Evolutionary conservation across 2,329 filamentous ascomycete genomes (phyloP).

Genomic region (Penicillium glabrum): DNA sequence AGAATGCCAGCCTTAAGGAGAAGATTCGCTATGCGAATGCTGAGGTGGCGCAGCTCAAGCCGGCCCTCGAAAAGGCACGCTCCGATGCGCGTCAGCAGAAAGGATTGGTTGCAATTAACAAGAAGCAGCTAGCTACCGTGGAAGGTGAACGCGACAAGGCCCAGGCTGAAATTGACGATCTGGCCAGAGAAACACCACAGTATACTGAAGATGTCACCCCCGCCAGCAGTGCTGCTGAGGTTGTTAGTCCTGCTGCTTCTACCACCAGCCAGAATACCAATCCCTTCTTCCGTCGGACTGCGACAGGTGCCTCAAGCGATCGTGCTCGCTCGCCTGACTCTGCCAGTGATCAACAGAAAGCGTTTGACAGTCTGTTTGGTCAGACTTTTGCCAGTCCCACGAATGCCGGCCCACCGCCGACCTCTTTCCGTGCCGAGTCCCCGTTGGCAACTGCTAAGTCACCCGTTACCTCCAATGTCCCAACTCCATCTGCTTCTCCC

Average conservation of each 20-base stretch:
- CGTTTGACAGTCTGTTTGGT: slow-evolving; percentile 86
- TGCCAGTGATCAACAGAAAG: slow-evolving; percentile 57
- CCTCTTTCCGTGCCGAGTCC: slow-evolving; percentile 61
- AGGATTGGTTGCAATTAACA: slow-evolving; percentile 95
- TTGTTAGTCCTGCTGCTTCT: slow-evolving; percentile 66
- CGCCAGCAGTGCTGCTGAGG: slow-evolving; percentile 45
- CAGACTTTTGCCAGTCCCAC: slow-evolving; percentile 58
- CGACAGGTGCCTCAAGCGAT: slow-evolving; percentile 48
- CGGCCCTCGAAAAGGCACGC: slow-evolving; percentile 88
- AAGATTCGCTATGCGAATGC: slow-evolving; percentile 79
- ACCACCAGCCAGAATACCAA: slow-evolving; percentile 75
- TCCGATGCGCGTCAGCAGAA: slow-evolving; percentile 93
- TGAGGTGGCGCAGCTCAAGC: slow-evolving; percentile 80
- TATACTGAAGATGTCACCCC: slow-evolving; percentile 50
- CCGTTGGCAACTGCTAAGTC: slow-evolving; percentile 45
- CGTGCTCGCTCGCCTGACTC: slow-evolving; percentile 49
- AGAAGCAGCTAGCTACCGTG: slow-evolving; percentile 89
- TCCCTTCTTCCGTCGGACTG: slow-evolving; percentile 79
- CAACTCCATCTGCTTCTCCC: slow-evolving; percentile 64
- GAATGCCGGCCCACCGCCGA: slow-evolving; percentile 50
- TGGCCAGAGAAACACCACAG: slow-evolving; percentile 61
- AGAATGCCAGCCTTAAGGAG: slow-evolving; percentile 83
- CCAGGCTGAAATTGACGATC: slow-evolving; percentile 71
- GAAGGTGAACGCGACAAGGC: slow-evolving; percentile 88
- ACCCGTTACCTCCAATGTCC: slow-evolving; percentile 49